Base-by-base conservation (phyloP, 108 stramenopile genomes). In the Nitzschia inconspicua region DNA sequence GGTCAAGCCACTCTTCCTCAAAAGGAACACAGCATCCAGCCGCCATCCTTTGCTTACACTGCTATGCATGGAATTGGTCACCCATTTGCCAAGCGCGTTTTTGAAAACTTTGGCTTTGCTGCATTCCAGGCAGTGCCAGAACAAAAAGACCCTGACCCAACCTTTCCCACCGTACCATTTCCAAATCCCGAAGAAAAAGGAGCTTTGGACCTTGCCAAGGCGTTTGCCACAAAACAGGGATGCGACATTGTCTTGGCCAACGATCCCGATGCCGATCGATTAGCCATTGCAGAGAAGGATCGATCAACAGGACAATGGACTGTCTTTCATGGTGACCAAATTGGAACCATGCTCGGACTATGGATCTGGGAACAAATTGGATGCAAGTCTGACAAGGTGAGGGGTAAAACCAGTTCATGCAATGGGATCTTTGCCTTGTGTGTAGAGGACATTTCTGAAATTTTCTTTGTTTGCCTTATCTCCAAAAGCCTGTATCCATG, bases 131-230 rank as follows among this genome's bases (percentile, higher is more conserved):
- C 74, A 0, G 95, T 98, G 24, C 73, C 83, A 22, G 48, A 66
- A 11, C 98, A 99, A 68, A 42, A 72, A 39, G 63, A 86, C 26
- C 95, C 98, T 3, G 94, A 99, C 79, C 85, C 93, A 10, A 48
- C 63, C 6, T 99, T 99, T 73, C 91, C 95, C 5, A 99, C 98
- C 8, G 97, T 95, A 28, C 51, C 84, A 27, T 98, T 97, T 67
- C 96, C 96, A 9, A 97, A 98, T 83, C 96, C 96, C 8, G 96
- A 97, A 68, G 98, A 99, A 66, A 84, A 86, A 27, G 98, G 97
- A 29, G 98, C 98, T 1, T 67, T 99, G 32, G 84, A 94, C 49
- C 56, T 84, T 56, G 93, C 98, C 37, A 93, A 88, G 61, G 42
- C 40, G 0, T 84, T 79, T 80, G 89, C 97, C 1, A 57, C 70